A percentile compares a stretch with the other conserved stretches of the same genome.
Evolutionary conservation across 2,329 filamentous ascomycete genomes (phyloP).

Genomic region (Helicocarpus griseus): DNA sequence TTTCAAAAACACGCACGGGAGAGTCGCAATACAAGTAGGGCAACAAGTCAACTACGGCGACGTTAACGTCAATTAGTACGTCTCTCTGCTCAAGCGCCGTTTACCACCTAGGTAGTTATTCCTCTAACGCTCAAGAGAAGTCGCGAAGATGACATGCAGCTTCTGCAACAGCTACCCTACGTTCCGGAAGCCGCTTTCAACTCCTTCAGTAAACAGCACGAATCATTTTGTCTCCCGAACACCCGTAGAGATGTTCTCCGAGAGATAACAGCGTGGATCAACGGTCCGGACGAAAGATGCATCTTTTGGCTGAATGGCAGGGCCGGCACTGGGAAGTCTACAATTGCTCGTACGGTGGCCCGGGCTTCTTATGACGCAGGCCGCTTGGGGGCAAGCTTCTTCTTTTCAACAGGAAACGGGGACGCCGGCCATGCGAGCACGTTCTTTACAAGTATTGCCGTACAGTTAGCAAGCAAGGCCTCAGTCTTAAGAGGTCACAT

Average conservation of each 20-base stretch:
- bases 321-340: conserved; percentile 23
- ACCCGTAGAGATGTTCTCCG: conserved; percentile 14
- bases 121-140: background rate
- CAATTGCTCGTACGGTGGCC: conserved; percentile 17
- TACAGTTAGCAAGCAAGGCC: background rate
- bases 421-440: conserved; percentile 3
- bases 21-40: background rate
- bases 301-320: conserved; percentile 23
- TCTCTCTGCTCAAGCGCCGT: background rate
- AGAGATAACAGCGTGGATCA: conserved; percentile 13
- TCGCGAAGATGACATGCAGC: background rate
- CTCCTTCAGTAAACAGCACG: background rate
- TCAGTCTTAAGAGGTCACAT: conserved; percentile 19
- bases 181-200: background rate
- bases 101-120: too few relatives aligned
- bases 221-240: conserved; percentile 10
- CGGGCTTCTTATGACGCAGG: background rate
- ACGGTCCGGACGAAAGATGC: conserved; percentile 1
- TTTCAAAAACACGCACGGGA: background rate
- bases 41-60: background rate
- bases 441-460: conserved; percentile 1
- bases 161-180: background rate
- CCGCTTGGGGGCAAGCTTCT: conserved; percentile 16
- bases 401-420: conserved; percentile 15
- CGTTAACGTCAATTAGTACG: background rate